Evolutionary conservation across 2,329 filamentous ascomycete species (phyloP).

Genomic region (Teratosphaeria zuluensis): DNA sequence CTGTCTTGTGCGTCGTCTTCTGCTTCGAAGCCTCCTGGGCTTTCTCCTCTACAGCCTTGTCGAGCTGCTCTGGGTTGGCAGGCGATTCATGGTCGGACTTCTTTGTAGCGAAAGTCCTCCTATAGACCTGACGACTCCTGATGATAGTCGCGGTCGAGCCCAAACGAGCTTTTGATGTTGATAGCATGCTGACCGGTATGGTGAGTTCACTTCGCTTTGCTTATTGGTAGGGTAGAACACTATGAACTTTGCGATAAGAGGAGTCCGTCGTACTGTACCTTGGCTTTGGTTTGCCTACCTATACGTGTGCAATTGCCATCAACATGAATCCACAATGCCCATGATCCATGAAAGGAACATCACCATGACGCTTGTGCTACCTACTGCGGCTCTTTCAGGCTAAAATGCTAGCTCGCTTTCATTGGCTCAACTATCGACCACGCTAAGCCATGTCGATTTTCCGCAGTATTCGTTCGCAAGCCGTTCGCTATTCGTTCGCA

Average conservation of each 20-base stretch:
- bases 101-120: background rate
- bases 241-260: no score
- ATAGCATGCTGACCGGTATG: background rate
- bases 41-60: slow-evolving; percentile 6
- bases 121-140: background rate
- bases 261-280: background rate
- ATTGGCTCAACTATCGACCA: background rate
- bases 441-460: background rate
- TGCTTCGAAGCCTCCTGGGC: slow-evolving; percentile 7
- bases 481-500: no score
- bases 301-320: background rate
- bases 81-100: background rate
- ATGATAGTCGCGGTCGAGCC: background rate
- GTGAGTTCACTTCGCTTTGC: background rate
- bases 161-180: background rate
- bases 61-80: background rate
- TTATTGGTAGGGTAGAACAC: background rate
- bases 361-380: background rate
- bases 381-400: no score
- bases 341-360: background rate
- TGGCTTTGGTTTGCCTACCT: background rate
- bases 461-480: no score
- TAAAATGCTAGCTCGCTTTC: background rate
- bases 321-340: background rate
- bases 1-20: slow-evolving; percentile 40